Base-by-base conservation (phyloP, 2,329 filamentous ascomycete species). In the Boeremia exigua region DNA sequence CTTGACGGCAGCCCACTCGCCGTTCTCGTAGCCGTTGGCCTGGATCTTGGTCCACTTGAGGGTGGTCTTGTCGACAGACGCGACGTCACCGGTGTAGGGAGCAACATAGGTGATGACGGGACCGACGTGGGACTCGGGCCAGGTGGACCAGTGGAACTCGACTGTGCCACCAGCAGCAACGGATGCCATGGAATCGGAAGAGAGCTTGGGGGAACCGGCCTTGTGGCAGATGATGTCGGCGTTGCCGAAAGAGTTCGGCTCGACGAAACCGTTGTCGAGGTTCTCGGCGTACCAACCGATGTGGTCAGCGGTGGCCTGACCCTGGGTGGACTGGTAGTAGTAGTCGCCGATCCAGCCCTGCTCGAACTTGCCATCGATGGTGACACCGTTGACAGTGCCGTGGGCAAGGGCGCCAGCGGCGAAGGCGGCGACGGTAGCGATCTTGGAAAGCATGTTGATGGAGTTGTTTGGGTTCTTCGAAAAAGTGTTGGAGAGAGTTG, bases 191-290 rank as follows among this genome's bases (percentile, higher is more conserved):
- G 80, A 78, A 54, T 80, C 76, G 10, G 59, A 63, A 25, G 60
- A 63, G 27, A 56, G 56, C 28, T 64, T 58, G 77, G 81, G 79
- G 28, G 79, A 78, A 28, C 82, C 85, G 38, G 75, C 74, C 70
- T 79, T 79, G 79, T 89, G 87, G 78, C 86, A 88, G 75, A 86
- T 84, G 61, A 88, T 86, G 61, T 75, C 71, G 44, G 71, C 37
- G 14, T 53, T 57, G 48, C 49, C 54, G 62, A 67, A 75, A 28
- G 58, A 43, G 57, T 66, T 62, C 39, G 70, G 70, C 48, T 65
- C 61, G 28, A 75, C 66, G 53, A 73, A 75, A 56, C 71, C 71
- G 59, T 73, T 75, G 65, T 74, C 73, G 38, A 73, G 66, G 65
- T 75, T 68, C 58, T 73, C 69, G 10, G 73, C 71, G 46, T 68